phyloP scores from a whole-genome alignment of 2,329 filamentous ascomycete genomes.

The Pseudocercospora fijiensis region DNA sequence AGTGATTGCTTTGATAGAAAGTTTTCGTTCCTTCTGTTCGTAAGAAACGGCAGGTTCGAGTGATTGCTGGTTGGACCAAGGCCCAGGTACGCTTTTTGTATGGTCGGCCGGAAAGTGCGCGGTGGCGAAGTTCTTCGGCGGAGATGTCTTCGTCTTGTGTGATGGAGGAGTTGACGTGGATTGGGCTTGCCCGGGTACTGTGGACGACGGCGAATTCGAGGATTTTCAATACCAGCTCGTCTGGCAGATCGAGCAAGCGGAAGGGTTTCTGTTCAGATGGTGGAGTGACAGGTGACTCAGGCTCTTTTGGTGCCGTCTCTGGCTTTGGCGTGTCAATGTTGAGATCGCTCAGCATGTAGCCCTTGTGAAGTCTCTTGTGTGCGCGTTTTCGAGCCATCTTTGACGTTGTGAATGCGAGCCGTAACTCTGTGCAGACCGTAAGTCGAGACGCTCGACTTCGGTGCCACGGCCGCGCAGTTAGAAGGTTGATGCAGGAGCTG shows the following conservation, averaged over 20 bases:
- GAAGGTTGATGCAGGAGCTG: background rate
- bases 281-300: background rate
- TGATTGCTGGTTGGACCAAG: constrained; percentile 9
- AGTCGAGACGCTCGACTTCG: background rate
- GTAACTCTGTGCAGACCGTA: background rate
- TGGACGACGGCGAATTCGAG: constrained; percentile 1
- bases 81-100: background rate
- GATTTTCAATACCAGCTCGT: constrained; percentile 3
- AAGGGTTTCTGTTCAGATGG: background rate
- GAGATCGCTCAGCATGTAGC: background rate
- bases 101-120: background rate
- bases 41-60: constrained; percentile 6
- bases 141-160: background rate
- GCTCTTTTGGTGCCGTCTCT: background rate
- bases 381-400: background rate
- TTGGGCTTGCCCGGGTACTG: background rate
- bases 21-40: constrained; percentile 8
- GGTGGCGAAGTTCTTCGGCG: background rate
- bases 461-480: background rate
- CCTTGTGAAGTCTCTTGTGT: background rate
- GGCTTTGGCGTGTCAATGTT: background rate
- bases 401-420: background rate
- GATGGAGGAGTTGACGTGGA: background rate
- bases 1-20: constrained; percentile 6
- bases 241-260: background rate